These are phyloP conservation scores for Adiantum capillusveneris DNA, from an alignment of 75 land plant species.

Conservation along the genomic window DNA sequence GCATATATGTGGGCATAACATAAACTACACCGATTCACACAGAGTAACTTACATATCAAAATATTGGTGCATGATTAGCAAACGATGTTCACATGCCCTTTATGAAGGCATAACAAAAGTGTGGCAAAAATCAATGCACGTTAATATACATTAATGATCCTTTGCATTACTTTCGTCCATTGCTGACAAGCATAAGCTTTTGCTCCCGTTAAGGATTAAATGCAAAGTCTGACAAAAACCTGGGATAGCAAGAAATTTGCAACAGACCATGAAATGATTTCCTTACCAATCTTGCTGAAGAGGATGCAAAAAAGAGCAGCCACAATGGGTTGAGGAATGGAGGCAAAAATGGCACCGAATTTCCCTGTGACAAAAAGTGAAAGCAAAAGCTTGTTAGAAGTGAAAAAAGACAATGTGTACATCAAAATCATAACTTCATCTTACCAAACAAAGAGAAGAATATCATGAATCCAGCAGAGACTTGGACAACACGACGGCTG, in stretches of 20 bases:
- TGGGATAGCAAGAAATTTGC: too few relatives aligned
- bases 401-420: not conserved
- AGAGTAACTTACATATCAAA: too few relatives aligned
- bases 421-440: not conserved
- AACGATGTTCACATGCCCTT: not conserved
- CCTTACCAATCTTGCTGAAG: conserved; percentile 74
- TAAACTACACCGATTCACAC: too few relatives aligned
- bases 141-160: not conserved
- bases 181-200: too few relatives aligned
- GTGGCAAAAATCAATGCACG: not conserved
- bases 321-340: conserved; percentile 73
- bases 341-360: conserved; percentile 91
- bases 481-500: conserved; percentile 75
- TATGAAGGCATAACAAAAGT: not conserved
- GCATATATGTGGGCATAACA: too few relatives aligned
- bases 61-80: not conserved
- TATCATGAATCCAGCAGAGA: conserved; percentile 84
- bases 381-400: not conserved
- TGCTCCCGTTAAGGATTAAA: too few relatives aligned
- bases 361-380: conserved; percentile 42
- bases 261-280: too few relatives aligned
- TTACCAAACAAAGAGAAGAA: conserved; percentile 77
- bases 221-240: too few relatives aligned
- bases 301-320: conserved; percentile 66
- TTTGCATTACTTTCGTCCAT: too few relatives aligned